Conservation (phyloP, 176 grass and related monocot species). For the Zoysia pacifica region DNA sequence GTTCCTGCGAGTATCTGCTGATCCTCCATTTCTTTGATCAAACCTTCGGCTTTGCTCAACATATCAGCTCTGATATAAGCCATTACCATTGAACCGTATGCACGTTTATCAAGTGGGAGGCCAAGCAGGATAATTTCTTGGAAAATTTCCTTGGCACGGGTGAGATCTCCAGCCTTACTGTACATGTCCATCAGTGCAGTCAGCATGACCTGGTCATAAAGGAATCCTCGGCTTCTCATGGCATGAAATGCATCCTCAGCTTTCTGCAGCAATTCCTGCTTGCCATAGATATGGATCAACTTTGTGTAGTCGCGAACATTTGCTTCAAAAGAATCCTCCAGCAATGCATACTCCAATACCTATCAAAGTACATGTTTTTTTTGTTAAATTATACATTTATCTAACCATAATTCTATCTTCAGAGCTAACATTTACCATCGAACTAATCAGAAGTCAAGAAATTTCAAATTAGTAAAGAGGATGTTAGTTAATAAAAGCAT, state of each 20-base stretch:
- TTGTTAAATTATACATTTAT: background rate
- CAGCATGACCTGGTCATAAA: slow-evolving; percentile 69
- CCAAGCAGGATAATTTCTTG: slow-evolving; percentile 69
- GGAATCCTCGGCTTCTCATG: slow-evolving; percentile 75
- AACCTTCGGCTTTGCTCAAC: slow-evolving; percentile 59
- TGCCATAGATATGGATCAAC: slow-evolving; percentile 66
- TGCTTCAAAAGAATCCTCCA: slow-evolving; percentile 75
- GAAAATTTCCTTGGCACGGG: slow-evolving; percentile 51
- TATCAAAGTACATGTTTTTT: slow-evolving; percentile 12
- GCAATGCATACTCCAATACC: slow-evolving; percentile 67
- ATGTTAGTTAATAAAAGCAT: background rate
- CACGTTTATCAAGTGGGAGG: slow-evolving; percentile 63
- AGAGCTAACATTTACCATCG: background rate
- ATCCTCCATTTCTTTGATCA: slow-evolving; percentile 65
- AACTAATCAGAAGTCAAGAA: background rate
- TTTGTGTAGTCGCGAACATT: slow-evolving; percentile 83
- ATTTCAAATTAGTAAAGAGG: background rate
- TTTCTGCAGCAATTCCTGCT: slow-evolving; percentile 69
- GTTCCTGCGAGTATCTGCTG: slow-evolving; percentile 61
- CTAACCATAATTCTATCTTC: background rate
- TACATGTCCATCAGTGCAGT: slow-evolving; percentile 67
- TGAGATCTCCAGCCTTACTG: slow-evolving; percentile 62
- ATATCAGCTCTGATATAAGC: slow-evolving; percentile 79
- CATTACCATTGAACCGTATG: slow-evolving; percentile 88
- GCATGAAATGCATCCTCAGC: slow-evolving; percentile 60